Percentiles rank a stretch among this genome's conserved stretches.
phyloP scores from a whole-genome alignment of 2,329 filamentous ascomycete species.

The Pseudogymnoascus pannorum region DNA sequence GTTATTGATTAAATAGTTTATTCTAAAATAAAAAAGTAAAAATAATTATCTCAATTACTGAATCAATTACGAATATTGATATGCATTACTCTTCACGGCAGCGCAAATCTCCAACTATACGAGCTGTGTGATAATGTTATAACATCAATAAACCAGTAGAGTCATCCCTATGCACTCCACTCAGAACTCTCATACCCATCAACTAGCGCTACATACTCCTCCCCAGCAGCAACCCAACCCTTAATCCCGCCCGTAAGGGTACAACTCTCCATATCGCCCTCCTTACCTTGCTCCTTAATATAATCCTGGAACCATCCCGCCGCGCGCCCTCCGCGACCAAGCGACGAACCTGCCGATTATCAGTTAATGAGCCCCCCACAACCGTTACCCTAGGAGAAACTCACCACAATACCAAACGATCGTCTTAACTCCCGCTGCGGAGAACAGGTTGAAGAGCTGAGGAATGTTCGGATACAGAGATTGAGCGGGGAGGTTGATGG shows the following conservation, averaged over 20 bases:
- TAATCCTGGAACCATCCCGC: constrained; percentile 34
- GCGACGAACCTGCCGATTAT: constrained; percentile 29
- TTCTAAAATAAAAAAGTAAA: too few relatives aligned
- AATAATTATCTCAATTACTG: too few relatives aligned
- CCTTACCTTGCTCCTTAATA: constrained; percentile 22
- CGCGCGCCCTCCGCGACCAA: constrained; percentile 30
- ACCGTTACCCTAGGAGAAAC: neutral
- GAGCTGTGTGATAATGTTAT: neutral
- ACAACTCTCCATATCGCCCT: constrained; percentile 27
- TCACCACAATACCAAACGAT: constrained; percentile 29
- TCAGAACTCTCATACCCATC: constrained; percentile 26
- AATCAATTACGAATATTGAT: too few relatives aligned
- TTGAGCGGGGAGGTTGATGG: constrained; percentile 30
- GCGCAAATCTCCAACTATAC: neutral
- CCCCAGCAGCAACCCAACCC: constrained; percentile 30
- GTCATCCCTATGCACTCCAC: constrained; percentile 9
- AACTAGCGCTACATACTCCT: constrained; percentile 28
- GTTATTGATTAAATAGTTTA: too few relatives aligned
- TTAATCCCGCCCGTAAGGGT: constrained; percentile 30
- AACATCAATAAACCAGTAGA: neutral
- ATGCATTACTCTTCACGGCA: neutral
- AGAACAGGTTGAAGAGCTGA: constrained; percentile 25
- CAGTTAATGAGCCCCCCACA: neutral
- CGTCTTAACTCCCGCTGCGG: constrained; percentile 18
- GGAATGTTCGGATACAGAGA: constrained; percentile 27